These are phyloP conservation scores for Pythium angustatum DNA, from an alignment of 352 stramenopile species.

Conservation along the genomic window DNA sequence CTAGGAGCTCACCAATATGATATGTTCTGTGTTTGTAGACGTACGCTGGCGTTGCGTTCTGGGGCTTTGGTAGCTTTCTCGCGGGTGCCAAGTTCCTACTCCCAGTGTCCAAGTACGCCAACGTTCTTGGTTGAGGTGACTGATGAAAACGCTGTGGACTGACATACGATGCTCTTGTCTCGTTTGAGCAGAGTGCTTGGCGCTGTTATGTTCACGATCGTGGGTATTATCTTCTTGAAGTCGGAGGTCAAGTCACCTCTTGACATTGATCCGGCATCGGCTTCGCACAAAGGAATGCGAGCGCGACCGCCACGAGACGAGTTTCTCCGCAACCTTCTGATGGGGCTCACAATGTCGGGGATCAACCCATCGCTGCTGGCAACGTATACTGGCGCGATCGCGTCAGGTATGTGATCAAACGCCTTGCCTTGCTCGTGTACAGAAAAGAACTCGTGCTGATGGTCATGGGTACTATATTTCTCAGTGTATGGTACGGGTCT, in stretches of 20 bases:
- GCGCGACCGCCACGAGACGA: conserved; percentile 52
- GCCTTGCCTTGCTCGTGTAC: too few species aligned
- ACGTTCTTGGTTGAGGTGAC: not conserved
- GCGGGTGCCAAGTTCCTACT: conserved; percentile 81
- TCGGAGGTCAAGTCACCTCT: conserved; percentile 80
- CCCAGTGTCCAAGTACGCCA: conserved; percentile 81
- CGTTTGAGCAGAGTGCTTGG: conserved; percentile 54
- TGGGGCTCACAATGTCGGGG: conserved; percentile 86
- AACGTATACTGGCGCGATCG: conserved; percentile 87
- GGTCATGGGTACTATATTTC: too few species aligned
- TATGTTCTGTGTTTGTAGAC: conserved; percentile 35
- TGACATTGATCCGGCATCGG: conserved; percentile 52
- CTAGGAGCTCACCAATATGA: too few species aligned
- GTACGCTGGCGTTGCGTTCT: conserved; percentile 87
- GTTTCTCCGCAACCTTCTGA: conserved; percentile 78
- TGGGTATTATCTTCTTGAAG: conserved; percentile 79
- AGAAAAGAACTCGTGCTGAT: too few species aligned
- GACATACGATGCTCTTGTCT: not conserved
- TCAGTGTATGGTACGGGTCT: conserved; percentile 88
- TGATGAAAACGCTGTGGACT: not conserved
- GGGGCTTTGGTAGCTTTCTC: conserved; percentile 89
- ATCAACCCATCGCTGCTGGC: conserved; percentile 85
- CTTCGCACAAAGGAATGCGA: conserved; percentile 50
- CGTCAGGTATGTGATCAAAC: conserved; percentile 55
- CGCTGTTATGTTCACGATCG: conserved; percentile 83